Percentiles rank a stretch among this genome's conserved stretches.
phyloP scores from a whole-genome alignment of 768 basidiomycete species.

The Leucosporidium scottii region DNA sequence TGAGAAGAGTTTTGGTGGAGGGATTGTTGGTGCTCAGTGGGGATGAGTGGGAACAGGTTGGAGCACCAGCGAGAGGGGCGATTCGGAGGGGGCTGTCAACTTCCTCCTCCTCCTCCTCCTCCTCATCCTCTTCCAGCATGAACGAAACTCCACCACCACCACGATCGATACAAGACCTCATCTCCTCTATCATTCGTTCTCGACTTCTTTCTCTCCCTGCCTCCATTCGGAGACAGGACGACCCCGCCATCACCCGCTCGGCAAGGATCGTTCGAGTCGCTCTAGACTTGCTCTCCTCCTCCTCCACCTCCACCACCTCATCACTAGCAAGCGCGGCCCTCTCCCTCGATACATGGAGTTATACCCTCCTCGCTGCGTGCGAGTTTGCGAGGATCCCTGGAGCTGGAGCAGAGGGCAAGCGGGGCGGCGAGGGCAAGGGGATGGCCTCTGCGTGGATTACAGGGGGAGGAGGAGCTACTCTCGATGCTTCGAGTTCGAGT shows the following conservation, averaged over 20 bases:
- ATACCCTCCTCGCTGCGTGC: slow-evolving; percentile 72
- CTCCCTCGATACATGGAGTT: slow-evolving; percentile 84
- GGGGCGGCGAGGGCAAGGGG: slow-evolving; percentile 5
- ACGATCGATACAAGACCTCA: slow-evolving; percentile 32
- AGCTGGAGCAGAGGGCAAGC: slow-evolving; percentile 17
- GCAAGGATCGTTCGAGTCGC: slow-evolving; percentile 64
- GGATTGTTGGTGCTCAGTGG: slow-evolving; percentile 60
- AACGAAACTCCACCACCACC: no score
- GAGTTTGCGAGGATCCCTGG: slow-evolving; percentile 56
- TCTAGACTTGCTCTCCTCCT: slow-evolving; percentile 49
- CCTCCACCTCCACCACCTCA: slow-evolving; percentile 52
- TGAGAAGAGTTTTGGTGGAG: no score
- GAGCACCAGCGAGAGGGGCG: slow-evolving; percentile 48
- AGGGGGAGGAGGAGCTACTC: no score
- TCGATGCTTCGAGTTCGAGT: neutral
- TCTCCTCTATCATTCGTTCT: slow-evolving; percentile 59
- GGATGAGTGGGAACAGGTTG: slow-evolving; percentile 54
- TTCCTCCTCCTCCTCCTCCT: no score
- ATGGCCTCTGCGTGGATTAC: slow-evolving; percentile 23
- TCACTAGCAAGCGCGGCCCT: slow-evolving; percentile 69
- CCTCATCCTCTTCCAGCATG: no score
- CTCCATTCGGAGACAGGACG: slow-evolving; percentile 61
- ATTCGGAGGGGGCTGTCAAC: slow-evolving; percentile 41
- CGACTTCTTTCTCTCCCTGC: slow-evolving; percentile 65
- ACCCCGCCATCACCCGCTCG: slow-evolving; percentile 63